A percentile compares a stretch with the other conserved stretches of the same genome.
Conservation (phyloP, 805 yeast species). For the Lipomyces chichibuensis region DNA sequence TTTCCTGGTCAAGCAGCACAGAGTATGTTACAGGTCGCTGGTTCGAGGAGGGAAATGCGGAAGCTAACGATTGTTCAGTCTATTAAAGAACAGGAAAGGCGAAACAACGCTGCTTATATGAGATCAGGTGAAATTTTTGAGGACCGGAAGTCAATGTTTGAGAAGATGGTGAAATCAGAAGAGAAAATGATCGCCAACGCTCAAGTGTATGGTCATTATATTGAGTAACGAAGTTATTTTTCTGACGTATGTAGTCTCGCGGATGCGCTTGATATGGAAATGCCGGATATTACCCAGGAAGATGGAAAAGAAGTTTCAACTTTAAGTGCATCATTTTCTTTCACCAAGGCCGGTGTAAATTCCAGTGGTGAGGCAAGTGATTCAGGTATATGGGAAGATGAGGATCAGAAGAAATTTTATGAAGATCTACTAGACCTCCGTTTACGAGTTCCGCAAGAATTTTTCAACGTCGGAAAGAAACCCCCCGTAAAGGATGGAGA, state of each 20-base stretch:
- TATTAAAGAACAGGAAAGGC: constrained; percentile 45
- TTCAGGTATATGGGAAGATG: constrained; percentile 61
- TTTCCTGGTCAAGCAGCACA: constrained; percentile 16
- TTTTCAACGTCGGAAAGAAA: constrained; percentile 50
- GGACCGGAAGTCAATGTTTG: constrained; percentile 41
- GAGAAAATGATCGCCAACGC: constrained; percentile 53
- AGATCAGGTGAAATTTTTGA: constrained; percentile 66
- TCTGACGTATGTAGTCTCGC: constrained; percentile 44
- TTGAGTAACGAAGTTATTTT: background rate
- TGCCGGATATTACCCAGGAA: constrained; percentile 46
- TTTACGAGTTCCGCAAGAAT: constrained; percentile 61
- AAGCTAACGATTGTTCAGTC: background rate
- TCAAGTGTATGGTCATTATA: constrained; percentile 36
- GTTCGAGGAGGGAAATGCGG: constrained; percentile 42
- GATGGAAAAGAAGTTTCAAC: constrained; percentile 39
- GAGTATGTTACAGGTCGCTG: background rate
- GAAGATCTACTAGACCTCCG: constrained; percentile 67
- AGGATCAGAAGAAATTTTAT: constrained; percentile 69
- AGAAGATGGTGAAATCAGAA: constrained; percentile 42
- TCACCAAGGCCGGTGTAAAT: constrained; percentile 37
- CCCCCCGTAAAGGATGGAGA: constrained; percentile 38
- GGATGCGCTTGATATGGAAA: constrained; percentile 47
- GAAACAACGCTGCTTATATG: constrained; percentile 59
- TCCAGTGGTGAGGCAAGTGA: constrained; percentile 39
- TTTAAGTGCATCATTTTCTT: constrained; percentile 28